These are phyloP conservation scores for Panicum hallii DNA, from an alignment of 202 grass and related monocot genomes.

Conservation along the genomic window DNA sequence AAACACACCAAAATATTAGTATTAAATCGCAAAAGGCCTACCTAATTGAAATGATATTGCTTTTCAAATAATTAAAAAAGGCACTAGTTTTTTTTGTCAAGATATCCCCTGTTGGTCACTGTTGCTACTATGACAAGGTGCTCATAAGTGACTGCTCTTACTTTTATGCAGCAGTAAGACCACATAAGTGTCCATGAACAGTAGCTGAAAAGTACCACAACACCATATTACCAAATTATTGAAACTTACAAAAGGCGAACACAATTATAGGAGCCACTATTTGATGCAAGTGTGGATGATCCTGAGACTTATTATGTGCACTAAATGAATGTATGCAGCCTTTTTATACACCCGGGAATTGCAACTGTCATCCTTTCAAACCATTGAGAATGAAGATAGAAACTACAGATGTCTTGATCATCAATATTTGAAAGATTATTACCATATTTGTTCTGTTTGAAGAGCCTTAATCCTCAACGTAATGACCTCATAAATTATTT, in stretches of 20 bases:
- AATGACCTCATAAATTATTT: background rate
- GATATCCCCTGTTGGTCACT: background rate
- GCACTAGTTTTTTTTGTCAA: background rate
- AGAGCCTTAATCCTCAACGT: background rate
- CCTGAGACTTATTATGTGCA: conserved; percentile 26
- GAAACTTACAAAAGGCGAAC: conserved; percentile 5
- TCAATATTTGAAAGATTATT: conserved; percentile 18
- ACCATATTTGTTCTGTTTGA: background rate
- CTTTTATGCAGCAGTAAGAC: conserved; percentile 23
- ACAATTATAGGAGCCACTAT: background rate
- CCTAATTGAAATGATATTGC: background rate
- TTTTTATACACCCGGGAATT: conserved; percentile 19
- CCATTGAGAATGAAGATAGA: background rate
- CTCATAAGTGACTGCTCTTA: background rate
- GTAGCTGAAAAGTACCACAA: conserved; percentile 20
- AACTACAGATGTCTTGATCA: background rate
- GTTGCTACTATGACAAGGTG: conserved; percentile 1
- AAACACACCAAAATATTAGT: background rate
- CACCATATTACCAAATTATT: conserved; percentile 3
- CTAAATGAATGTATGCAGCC: conserved; percentile 6
- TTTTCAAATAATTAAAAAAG: background rate
- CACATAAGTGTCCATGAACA: conserved; percentile 32
- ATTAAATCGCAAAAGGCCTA: background rate
- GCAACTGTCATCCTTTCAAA: conserved; percentile 1
- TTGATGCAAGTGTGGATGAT: conserved; percentile 19